Percentiles rank a stretch among this genome's conserved stretches.
Conservation (phyloP, 306 rosid genomes). For the Lotus japonicus region DNA sequence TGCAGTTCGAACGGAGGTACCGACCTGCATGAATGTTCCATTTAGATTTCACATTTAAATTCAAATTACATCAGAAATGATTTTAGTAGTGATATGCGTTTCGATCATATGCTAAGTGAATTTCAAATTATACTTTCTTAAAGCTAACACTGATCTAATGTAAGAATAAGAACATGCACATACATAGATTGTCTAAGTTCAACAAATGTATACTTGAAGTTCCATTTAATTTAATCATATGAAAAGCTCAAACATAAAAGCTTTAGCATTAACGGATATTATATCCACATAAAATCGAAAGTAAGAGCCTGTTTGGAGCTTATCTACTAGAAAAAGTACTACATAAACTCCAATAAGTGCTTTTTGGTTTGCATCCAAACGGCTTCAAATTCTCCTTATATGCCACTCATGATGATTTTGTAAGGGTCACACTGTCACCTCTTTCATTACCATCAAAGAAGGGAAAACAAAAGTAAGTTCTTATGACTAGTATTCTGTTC, state of each 20-base stretch:
- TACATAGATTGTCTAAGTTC: background rate
- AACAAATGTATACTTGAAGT: background rate
- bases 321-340: too few species aligned
- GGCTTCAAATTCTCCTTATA: too few species aligned
- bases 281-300: too few species aligned
- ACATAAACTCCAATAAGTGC: too few species aligned
- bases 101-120: background rate
- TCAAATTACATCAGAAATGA: background rate
- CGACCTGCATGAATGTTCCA: constrained; percentile 45
- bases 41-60: background rate
- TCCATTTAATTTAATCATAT: background rate
- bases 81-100: background rate
- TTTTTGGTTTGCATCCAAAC: too few species aligned
- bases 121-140: background rate
- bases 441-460: too few species aligned
- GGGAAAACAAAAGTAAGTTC: background rate
- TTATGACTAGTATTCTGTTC: background rate
- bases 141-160: background rate
- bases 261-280: background rate
- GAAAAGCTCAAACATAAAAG: background rate
- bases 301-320: too few species aligned
- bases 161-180: background rate
- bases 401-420: background rate
- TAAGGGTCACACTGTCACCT: background rate
- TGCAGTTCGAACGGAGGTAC: constrained; percentile 34